Conservation (phyloP, 805 yeast species). For the Kodamaea laetipori region DNA sequence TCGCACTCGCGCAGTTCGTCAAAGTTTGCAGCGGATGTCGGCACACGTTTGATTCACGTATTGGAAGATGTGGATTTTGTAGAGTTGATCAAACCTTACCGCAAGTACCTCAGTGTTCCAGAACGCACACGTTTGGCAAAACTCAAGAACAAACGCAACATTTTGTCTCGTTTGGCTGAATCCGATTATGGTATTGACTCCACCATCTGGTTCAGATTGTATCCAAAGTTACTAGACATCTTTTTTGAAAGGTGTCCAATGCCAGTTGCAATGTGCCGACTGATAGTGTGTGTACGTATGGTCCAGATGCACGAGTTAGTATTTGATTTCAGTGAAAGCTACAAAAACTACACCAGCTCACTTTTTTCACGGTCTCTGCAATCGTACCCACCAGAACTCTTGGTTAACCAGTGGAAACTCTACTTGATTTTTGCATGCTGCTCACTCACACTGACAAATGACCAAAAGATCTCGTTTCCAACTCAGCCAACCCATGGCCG, state of each 20-base stretch:
- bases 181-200: constrained; percentile 94
- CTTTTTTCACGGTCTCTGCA: constrained; percentile 32
- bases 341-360: constrained; percentile 38
- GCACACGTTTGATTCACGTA: constrained; percentile 74
- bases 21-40: constrained; percentile 76
- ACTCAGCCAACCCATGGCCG: constrained; percentile 61
- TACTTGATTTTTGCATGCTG: constrained; percentile 90
- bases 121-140: constrained; percentile 74
- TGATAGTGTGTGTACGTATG: constrained; percentile 83
- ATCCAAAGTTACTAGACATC: constrained; percentile 70
- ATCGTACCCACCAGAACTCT: constrained; percentile 59
- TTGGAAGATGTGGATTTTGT: constrained; percentile 70
- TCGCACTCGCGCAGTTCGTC: constrained; percentile 61
- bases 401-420: constrained; percentile 85
- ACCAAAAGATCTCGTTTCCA: constrained; percentile 67
- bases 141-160: constrained; percentile 62
- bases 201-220: constrained; percentile 91
- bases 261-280: constrained; percentile 89
- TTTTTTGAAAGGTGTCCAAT: constrained; percentile 85
- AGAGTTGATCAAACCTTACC: constrained; percentile 56
- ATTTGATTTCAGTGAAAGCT: constrained; percentile 53
- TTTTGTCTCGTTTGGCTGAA: constrained; percentile 78
- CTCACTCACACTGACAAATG: constrained; percentile 85
- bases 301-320: constrained; percentile 82
- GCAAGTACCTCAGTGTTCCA: constrained; percentile 63